These are phyloP conservation scores for Rosa lucieae DNA, from an alignment of 306 rosid genomes.

Conservation along the genomic window DNA sequence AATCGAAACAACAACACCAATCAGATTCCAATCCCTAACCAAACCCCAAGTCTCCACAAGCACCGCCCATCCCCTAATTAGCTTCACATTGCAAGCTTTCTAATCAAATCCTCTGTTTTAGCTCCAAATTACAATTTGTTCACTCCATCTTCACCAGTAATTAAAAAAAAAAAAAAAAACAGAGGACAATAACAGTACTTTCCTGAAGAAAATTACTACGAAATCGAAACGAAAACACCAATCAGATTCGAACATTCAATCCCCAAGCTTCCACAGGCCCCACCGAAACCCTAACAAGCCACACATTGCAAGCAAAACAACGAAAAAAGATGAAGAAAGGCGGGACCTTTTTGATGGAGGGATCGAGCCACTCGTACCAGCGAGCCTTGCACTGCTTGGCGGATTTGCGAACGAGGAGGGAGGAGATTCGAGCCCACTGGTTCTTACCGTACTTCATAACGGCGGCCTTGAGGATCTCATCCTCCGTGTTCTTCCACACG, in stretches of 20 bases:
- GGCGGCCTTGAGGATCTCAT: conserved; percentile 96
- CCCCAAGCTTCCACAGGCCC: not conserved
- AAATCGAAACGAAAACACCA: not conserved
- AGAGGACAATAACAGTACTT: not conserved
- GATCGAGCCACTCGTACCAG: conserved; percentile 97
- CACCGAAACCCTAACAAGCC: not conserved
- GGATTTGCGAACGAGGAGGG: conserved; percentile 89
- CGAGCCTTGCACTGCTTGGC: conserved; percentile 98
- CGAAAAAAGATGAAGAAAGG: not conserved
- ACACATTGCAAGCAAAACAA: not conserved
- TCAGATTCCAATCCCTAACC: not conserved
- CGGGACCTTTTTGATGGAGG: conserved; percentile 84
- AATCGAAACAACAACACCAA: not conserved
- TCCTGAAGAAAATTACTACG: not conserved
- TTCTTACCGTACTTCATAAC: conserved; percentile 94
- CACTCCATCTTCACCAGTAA: no score
- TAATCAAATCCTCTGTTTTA: not conserved
- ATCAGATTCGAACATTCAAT: no score
- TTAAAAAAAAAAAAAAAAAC: no score
- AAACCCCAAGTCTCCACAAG: not conserved
- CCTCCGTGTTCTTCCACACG: conserved; percentile 97
- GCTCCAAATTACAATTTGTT: no score
- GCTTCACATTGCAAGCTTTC: no score
- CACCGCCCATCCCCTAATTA: no score
- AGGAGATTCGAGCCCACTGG: conserved; percentile 97